A percentile compares a stretch with the other conserved stretches of the same genome.
phyloP scores from a whole-genome alignment of 192 early-diverging fungal genomes.

The Paraglomus brasilianum region DNA sequence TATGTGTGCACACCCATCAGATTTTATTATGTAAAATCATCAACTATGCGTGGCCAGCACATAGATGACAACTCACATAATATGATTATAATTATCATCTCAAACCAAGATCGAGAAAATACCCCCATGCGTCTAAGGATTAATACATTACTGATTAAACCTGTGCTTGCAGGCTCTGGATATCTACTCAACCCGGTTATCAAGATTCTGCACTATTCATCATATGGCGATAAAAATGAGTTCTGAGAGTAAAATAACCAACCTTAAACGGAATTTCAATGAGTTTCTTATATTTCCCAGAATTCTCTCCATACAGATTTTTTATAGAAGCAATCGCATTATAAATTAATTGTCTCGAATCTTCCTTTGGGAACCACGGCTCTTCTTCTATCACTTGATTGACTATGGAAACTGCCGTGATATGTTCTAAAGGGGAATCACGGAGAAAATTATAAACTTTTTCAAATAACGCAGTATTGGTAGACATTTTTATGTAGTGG shows the following conservation, averaged over 20 bases:
- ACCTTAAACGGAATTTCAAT: conserved; percentile 7
- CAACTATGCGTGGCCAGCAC: conserved; percentile 9
- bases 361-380: conserved; percentile 1
- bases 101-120: conserved; percentile 15
- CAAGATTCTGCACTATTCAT: too few relatives aligned
- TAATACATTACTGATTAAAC: too few relatives aligned
- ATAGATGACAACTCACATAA: conserved; percentile 9
- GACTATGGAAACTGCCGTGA: conserved; percentile 14
- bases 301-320: conserved; percentile 23
- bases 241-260: conserved; percentile 15
- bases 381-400: conserved; percentile 12
- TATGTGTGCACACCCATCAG: conserved; percentile 1
- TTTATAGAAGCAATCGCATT: conserved; percentile 5
- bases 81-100: neutral
- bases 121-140: conserved; percentile 20
- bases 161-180: too few relatives aligned
- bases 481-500: conserved; percentile 20
- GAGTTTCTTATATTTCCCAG: conserved; percentile 15
- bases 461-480: conserved; percentile 18
- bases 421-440: too few relatives aligned
- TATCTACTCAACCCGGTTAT: too few relatives aligned
- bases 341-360: conserved; percentile 18
- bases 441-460: conserved; percentile 16
- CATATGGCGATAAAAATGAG: conserved; percentile 10
- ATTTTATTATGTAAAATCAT: too few relatives aligned